These are phyloP conservation scores for Capronia americana DNA, from an alignment of 2,329 filamentous ascomycete genomes.

Conservation along the genomic window DNA sequence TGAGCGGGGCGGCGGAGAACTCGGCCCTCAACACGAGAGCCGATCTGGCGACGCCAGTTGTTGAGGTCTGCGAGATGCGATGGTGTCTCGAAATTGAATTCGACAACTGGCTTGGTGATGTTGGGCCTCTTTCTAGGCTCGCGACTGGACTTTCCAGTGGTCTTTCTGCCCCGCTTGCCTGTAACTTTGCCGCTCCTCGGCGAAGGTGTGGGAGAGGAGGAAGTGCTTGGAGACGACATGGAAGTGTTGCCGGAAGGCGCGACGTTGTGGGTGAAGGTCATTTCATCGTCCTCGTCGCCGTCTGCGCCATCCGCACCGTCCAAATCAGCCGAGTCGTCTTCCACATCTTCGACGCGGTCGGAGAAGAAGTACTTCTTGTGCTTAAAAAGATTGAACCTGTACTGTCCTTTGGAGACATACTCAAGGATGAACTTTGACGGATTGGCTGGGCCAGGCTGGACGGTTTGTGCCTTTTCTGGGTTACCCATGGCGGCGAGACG, in stretches of 20 bases:
- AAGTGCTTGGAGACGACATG: too few species aligned
- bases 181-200: not conserved
- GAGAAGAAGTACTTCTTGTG: conserved; percentile 9
- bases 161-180: not conserved
- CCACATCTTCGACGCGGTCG: not conserved
- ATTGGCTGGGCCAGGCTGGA: not conserved
- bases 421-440: conserved; percentile 12
- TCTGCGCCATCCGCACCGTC: not conserved
- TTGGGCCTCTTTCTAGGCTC: not conserved
- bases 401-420: conserved; percentile 14
- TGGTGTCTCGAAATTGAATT: conserved; percentile 13
- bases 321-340: not conserved
- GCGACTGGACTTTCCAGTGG: not conserved
- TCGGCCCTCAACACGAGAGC: not conserved
- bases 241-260: too few species aligned
- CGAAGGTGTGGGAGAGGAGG: not conserved
- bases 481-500: not conserved
- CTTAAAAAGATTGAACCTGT: conserved; percentile 13
- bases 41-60: conserved; percentile 18
- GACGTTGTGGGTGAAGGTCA: not conserved
- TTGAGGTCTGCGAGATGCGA: conserved; percentile 17
- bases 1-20: not conserved
- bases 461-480: not conserved
- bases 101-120: not conserved
- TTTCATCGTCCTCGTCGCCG: not conserved